Conservation (phyloP, 257 asterid genomes). For the Rauvolfia tetraphylla region DNA sequence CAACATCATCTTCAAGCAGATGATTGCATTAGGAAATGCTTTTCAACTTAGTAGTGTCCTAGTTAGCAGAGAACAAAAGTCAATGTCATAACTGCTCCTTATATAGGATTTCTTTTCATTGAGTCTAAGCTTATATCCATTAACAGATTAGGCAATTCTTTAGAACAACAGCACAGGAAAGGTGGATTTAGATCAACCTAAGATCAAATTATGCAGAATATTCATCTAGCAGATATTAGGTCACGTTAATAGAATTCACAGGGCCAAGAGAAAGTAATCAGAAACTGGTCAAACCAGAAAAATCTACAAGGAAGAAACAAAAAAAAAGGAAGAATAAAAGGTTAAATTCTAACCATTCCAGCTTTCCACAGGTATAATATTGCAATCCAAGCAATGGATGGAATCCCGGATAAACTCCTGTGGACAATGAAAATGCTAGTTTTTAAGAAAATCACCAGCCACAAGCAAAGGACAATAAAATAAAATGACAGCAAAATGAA, state of each 20-base stretch:
- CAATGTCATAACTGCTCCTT: background rate
- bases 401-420: conserved; percentile 71
- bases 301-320: background rate
- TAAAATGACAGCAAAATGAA: background rate
- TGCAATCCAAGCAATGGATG: conserved; percentile 94
- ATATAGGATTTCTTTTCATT: background rate
- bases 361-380: conserved; percentile 76
- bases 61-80: too few species aligned
- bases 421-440: conserved; percentile 8
- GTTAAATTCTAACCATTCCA: conserved; percentile 67
- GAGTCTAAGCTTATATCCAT: background rate
- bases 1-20: too few species aligned
- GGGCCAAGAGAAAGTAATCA: background rate
- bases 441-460: background rate
- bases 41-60: too few species aligned
- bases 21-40: too few species aligned
- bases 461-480: background rate
- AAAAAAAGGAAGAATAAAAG: background rate
- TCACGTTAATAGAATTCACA: background rate
- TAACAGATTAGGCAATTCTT: background rate
- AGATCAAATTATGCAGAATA: background rate
- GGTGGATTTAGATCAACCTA: background rate
- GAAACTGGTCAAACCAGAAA: background rate
- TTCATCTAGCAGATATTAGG: background rate
- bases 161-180: background rate